A percentile compares a stretch with the other conserved stretches of the same genome.
These are phyloP conservation scores for Drosera capensis DNA, from an alignment of 148 eudicot genomes.

Conservation along the genomic window DNA sequence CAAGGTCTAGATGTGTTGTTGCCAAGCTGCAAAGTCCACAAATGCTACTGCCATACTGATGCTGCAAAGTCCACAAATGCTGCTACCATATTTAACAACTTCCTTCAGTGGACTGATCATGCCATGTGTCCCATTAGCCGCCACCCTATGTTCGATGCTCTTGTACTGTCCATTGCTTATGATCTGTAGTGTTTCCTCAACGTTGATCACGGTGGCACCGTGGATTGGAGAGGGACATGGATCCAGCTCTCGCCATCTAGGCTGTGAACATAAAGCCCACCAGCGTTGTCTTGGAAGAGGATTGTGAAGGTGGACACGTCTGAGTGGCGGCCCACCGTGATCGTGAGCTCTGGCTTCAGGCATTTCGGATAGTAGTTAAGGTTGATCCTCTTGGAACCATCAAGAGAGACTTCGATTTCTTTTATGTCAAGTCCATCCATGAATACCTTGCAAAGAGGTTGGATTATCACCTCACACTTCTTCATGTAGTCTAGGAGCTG, in stretches of 20 bases:
- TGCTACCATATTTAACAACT: no score
- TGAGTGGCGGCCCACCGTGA: constrained; percentile 40
- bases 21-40: no score
- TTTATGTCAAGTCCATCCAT: constrained; percentile 20
- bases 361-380: constrained; percentile 38
- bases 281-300: constrained; percentile 29
- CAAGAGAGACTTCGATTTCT: constrained; percentile 14
- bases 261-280: constrained; percentile 28
- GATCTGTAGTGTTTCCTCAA: constrained; percentile 45
- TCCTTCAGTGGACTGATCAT: constrained; percentile 25
- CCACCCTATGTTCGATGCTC: constrained; percentile 39
- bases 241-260: constrained; percentile 23
- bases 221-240: constrained; percentile 21
- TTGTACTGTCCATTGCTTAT: constrained; percentile 51
- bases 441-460: constrained; percentile 12
- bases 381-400: constrained; percentile 26
- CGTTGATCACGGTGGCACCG: constrained; percentile 38
- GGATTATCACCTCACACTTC: constrained; percentile 13
- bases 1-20: no score
- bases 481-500: constrained; percentile 26
- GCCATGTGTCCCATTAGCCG: constrained; percentile 25
- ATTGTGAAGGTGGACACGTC: constrained; percentile 38
- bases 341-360: constrained; percentile 31
- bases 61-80: no score
- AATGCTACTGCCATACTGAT: no score